Evolutionary conservation across 139 green algal genomes (phyloP), one percentile per base, ranked within the genome.

Genomic region (Chara braunii): DNA sequence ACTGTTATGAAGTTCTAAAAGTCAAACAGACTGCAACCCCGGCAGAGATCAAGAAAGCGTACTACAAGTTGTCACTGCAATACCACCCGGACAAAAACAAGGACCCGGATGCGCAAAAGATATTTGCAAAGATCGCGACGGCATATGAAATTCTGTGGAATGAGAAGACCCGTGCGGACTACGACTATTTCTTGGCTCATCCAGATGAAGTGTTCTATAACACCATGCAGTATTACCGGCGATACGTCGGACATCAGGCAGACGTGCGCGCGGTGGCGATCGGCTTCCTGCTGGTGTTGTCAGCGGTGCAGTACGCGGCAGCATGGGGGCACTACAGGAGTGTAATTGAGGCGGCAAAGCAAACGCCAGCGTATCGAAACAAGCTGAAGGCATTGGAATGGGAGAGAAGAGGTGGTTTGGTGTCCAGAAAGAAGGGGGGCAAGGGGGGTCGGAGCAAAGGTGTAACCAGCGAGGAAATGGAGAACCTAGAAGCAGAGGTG

Each of bases 191-290:
- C 28, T 32, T 72, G n/a, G 63, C 63, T 1, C 63, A 72, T 34
- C 63, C 63, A 63, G 63, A 72, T 43, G 53, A 72, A 34, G 63
- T 72, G 28, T 59, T 72, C 9, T 72, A 72, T 37, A 72, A 72
- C 29, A 72, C 63, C 12, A 54, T 54, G 11, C 51, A 33, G 11
- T 72, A 72, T 44, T 72, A 72, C 48, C 63, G 48, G 3, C 34
- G 36, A 1, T 72, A 69, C 28, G 64, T 68, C 34, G 51, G 24
- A 8, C 53, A 37, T 23, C 64, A 72, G 37, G 30, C 63, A 23
- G 62, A 71, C 24, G 24, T 72, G 22, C 34, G 62, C 18, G 55
- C 57, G 12, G 51, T 71, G 28, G n/a, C 66, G n/a, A 12, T 71
- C 18, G 62, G 53, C n/a, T 28, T 70, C 5, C 28, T 69, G 26